Evolutionary conservation across 2,329 filamentous ascomycete genomes (phyloP).

Genomic region (Colletotrichum scovillei): DNA sequence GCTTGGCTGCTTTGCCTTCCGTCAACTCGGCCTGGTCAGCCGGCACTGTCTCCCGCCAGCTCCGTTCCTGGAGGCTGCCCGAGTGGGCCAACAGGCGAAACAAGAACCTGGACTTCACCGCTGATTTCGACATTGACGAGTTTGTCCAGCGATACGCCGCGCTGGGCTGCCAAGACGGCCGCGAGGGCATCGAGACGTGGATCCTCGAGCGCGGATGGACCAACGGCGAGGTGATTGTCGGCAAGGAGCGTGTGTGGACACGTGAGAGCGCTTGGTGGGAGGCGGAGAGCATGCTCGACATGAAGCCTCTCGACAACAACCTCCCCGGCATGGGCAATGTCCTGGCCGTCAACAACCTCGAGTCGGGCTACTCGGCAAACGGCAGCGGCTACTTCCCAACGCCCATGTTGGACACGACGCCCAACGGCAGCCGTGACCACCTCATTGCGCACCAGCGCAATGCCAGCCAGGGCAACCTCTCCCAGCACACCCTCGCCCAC

Average conservation of each 20-base stretch:
- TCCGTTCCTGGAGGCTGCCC: constrained; percentile 91
- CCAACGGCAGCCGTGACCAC: constrained; percentile 79
- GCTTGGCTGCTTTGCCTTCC: constrained; percentile 76
- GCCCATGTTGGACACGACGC: constrained; percentile 68
- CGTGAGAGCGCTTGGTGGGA: constrained; percentile 97
- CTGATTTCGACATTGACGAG: constrained; percentile 95
- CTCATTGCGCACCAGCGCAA: constrained; percentile 70
- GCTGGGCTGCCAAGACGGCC: constrained; percentile 89
- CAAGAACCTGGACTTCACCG: constrained; percentile 92
- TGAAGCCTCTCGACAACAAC: constrained; percentile 73
- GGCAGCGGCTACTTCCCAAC: constrained; percentile 78
- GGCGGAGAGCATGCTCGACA: constrained; percentile 93
- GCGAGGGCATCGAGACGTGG: constrained; percentile 95
- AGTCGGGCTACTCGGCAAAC: constrained; percentile 77
- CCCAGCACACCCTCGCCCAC: constrained; percentile 62
- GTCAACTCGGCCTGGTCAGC: constrained; percentile 92
- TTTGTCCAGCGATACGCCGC: constrained; percentile 85
- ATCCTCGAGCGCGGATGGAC: constrained; percentile 96
- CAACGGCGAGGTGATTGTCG: constrained; percentile 94
- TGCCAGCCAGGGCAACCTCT: constrained; percentile 65
- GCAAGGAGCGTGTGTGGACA: constrained; percentile 94
- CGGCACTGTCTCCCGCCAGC: constrained; percentile 89
- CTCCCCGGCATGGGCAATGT: constrained; percentile 44
- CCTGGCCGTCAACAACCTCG: constrained; percentile 67
- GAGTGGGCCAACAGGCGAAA: constrained; percentile 97